Base-by-base conservation (phyloP, 164 flowering plant species). In the Nelumbo lutea region DNA sequence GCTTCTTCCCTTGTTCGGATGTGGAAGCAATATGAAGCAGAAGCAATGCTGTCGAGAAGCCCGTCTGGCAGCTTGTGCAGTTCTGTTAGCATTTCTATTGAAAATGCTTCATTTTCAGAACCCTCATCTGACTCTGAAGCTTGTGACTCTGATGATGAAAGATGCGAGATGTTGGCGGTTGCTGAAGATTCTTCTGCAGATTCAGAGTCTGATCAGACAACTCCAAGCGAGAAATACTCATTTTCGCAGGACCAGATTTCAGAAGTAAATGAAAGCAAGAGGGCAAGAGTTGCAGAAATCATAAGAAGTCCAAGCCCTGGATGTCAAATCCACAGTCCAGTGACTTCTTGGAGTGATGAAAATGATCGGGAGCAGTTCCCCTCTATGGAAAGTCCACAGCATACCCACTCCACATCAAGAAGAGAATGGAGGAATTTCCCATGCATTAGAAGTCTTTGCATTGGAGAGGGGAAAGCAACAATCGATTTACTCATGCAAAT, bases 1-100 rank as follows among this genome's bases (percentile, higher is more conserved):
- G 90, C 91, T 40, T 87, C 97, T 7, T 87, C 85, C 13, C 77
- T 85, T 13, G 93, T 93, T 61, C 96, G 83, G 69, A 85, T 74
- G 76, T 93, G 98, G 98, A 84, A 78, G 75, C 88, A 80, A 41
- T 73, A 82, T 11, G 84, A 80, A 73, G 78, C 84, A 0, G 81
- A 79, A 61, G 62, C 76, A 0, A 70, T 38, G 11, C 42, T 63
- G 1, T 57, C 82, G 4, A 72, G 75, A 9, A 79, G 69, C 59
- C 48, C 67, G 4, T 74, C 61, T 27, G 27, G 27, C 27, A 27
- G 27, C 27, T 27, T 27, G 27, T 27, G 27, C 27, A 27, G 27
- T 27, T 27, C 27, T 58, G 64, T 67, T 66, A 64, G 81, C 68
- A 67, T 72, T 65, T 76, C 89, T 9, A 74, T 73, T 9, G 87